Conservation (phyloP, 2,329 filamentous ascomycete species). For the Penicillium griseofulvum region DNA sequence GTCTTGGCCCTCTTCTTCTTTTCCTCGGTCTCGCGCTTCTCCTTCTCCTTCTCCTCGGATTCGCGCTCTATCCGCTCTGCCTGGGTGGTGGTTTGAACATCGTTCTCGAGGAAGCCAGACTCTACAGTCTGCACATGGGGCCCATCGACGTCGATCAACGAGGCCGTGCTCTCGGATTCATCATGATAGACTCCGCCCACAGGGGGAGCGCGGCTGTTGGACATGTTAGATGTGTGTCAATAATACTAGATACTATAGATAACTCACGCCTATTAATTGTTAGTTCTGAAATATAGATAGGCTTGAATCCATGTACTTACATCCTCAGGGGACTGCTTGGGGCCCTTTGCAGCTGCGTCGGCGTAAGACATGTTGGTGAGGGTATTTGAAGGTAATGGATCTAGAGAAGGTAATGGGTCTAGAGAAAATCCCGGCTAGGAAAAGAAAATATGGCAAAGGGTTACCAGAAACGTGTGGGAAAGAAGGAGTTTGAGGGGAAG, state of each 20-base stretch:
- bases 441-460: neutral
- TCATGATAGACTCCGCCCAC: conserved; percentile 40
- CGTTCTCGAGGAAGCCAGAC: conserved; percentile 42
- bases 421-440: neutral
- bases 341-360: conserved; percentile 47
- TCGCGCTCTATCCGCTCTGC: conserved; percentile 46
- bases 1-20: conserved; percentile 30
- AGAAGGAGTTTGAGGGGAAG: conserved; percentile 4
- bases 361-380: conserved; percentile 47
- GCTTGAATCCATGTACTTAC: conserved; percentile 33
- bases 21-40: conserved; percentile 21
- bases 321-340: conserved; percentile 49
- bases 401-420: neutral
- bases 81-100: conserved; percentile 47
- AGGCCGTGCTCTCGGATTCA: conserved; percentile 42
- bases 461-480: conserved; percentile 3
- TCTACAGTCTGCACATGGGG: conserved; percentile 46
- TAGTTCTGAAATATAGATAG: neutral
- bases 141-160: conserved; percentile 48
- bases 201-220: conserved; percentile 42
- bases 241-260: neutral
- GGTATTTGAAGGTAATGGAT: neutral
- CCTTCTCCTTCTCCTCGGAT: conserved; percentile 27
- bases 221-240: conserved; percentile 9
- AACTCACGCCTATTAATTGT: conserved; percentile 39